Conservation (phyloP, 1,139 yeast species). For the Suhomyces guaymorum region DNA sequence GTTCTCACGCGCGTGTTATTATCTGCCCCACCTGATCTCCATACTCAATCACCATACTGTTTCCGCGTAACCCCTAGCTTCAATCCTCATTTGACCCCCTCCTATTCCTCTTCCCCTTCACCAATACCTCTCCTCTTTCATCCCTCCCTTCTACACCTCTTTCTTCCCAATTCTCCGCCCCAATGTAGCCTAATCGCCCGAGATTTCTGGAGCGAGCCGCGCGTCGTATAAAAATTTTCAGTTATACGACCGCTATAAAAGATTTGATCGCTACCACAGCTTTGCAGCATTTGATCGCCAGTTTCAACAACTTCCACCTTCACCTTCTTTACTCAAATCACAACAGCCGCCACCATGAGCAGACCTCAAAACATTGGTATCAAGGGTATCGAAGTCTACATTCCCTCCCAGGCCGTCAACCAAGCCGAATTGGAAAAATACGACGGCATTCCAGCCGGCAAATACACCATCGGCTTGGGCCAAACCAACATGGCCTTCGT, state of each 20-base stretch:
- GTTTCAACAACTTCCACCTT: neutral
- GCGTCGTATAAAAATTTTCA: constrained; percentile 12
- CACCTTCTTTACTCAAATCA: constrained; percentile 2
- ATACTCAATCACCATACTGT: too few species aligned
- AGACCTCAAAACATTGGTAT: constrained; percentile 85
- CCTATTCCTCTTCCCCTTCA: too few species aligned
- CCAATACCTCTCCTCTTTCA: too few species aligned
- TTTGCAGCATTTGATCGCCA: constrained; percentile 11
- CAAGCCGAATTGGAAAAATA: constrained; percentile 84
- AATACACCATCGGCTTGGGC: constrained; percentile 97
- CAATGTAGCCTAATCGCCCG: neutral
- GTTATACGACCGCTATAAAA: constrained; percentile 9
- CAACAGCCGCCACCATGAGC: constrained; percentile 12
- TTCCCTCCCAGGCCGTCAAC: constrained; percentile 81
- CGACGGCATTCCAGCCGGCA: constrained; percentile 89
- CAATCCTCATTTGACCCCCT: too few species aligned
- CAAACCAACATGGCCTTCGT: constrained; percentile 98
- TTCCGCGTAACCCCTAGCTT: too few species aligned
- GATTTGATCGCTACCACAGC: constrained; percentile 5
- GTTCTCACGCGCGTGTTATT: too few species aligned
- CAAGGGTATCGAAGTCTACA: constrained; percentile 90
- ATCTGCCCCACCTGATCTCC: too few species aligned
- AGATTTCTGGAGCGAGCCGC: too few species aligned
- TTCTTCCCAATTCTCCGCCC: neutral
- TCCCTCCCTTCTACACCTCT: neutral